Evolutionary conservation across 441 rosid species (phyloP).

Genomic region (Pelargonium fulgidum): DNA sequence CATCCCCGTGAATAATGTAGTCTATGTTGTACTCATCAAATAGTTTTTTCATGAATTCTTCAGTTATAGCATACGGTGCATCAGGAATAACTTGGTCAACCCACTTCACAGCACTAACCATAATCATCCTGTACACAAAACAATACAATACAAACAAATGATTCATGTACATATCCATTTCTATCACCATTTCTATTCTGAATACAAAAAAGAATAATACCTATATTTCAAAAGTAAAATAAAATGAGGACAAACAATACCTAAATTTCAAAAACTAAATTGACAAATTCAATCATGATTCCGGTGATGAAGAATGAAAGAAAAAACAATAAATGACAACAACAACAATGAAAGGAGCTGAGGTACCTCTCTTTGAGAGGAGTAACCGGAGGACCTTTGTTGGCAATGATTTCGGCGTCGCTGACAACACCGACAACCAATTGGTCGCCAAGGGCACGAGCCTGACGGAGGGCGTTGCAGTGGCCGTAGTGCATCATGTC

Average conservation of each 20-base stretch:
- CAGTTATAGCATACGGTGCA: constrained; percentile 93
- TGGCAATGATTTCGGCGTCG: constrained; percentile 85
- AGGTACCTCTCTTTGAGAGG: constrained; percentile 79
- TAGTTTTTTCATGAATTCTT: constrained; percentile 75
- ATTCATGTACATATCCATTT: neutral
- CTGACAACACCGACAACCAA: constrained; percentile 87
- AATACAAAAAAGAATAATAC: neutral
- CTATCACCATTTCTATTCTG: neutral
- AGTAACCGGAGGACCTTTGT: constrained; percentile 90
- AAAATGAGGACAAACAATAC: neutral
- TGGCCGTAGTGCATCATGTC: constrained; percentile 98
- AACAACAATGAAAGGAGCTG: neutral
- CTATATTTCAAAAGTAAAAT: neutral
- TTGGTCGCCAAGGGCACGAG: constrained; percentile 81
- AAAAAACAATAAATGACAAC: neutral
- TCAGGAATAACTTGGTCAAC: constrained; percentile 88
- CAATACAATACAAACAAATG: constrained; percentile 22
- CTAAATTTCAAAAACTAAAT: neutral
- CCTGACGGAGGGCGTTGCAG: constrained; percentile 88
- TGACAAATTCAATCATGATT: neutral
- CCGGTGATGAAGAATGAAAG: neutral
- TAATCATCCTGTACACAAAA: constrained; percentile 51
- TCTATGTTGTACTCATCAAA: constrained; percentile 84
- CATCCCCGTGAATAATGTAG: constrained; percentile 92
- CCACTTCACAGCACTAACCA: constrained; percentile 94